These are phyloP conservation scores for Flaveria brownii DNA, from an alignment of 129 eudicot species.

Conservation along the genomic window DNA sequence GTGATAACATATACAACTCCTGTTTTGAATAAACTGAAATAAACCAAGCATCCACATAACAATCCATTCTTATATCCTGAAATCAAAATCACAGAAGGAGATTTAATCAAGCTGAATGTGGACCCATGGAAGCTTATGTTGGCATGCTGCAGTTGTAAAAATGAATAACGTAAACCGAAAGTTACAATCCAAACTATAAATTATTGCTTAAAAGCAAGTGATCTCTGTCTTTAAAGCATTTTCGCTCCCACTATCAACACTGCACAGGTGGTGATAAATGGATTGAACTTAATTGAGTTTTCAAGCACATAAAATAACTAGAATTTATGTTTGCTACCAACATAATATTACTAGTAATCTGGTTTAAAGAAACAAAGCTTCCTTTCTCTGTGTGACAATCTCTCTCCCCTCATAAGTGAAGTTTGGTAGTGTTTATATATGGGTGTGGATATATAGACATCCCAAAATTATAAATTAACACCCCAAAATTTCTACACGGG, in stretches of 20 bases:
- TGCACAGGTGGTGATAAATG: not conserved
- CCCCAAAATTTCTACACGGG: too few relatives aligned
- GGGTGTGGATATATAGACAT: too few relatives aligned
- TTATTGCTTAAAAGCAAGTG: not conserved
- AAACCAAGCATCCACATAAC: constrained; percentile 54
- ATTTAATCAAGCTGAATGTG: not conserved
- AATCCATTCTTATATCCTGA: constrained; percentile 61
- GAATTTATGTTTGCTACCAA: not conserved
- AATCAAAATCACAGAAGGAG: not conserved
- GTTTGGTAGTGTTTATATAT: too few relatives aligned
- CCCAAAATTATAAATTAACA: too few relatives aligned
- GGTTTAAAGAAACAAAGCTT: not conserved
- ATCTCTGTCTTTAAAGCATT: not conserved
- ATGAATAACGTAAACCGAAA: too few relatives aligned
- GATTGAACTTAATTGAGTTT: not conserved
- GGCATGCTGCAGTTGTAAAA: too few relatives aligned
- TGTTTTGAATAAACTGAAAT: constrained; percentile 54
- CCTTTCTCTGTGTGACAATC: not conserved
- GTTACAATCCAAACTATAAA: too few relatives aligned
- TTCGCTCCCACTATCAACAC: not conserved
- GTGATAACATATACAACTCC: constrained; percentile 79
- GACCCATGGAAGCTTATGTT: not conserved
- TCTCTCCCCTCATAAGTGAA: too few relatives aligned
- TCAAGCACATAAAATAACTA: not conserved
- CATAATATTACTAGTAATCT: too few relatives aligned